Conservation (phyloP, 2,329 filamentous ascomycete genomes). For the Aspergillus eucalypticola region DNA sequence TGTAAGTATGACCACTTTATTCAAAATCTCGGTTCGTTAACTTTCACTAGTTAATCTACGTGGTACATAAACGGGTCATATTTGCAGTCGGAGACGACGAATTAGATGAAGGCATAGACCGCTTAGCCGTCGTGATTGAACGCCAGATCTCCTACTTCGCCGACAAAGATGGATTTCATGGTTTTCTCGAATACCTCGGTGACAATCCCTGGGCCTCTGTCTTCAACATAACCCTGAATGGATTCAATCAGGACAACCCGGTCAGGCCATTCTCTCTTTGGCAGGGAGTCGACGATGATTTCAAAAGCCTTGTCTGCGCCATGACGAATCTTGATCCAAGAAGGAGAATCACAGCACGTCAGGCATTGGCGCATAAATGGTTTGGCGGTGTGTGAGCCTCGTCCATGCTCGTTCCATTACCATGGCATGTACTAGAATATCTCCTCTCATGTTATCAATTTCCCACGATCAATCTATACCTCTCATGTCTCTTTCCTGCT, state of each 20-base stretch:
- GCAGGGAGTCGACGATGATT: constrained; percentile 38
- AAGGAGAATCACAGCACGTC: constrained; percentile 33
- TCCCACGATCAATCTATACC: too few relatives aligned
- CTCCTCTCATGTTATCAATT: too few relatives aligned
- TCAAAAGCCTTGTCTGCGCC: constrained; percentile 30
- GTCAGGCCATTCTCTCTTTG: constrained; percentile 46
- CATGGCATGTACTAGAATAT: too few relatives aligned
- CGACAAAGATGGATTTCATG: constrained; percentile 44
- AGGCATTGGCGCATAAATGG: constrained; percentile 37
- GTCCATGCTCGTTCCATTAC: too few relatives aligned
- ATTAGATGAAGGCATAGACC: constrained; percentile 35
- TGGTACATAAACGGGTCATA: constrained; percentile 45
- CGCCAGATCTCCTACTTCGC: constrained; percentile 53
- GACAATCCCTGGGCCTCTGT: constrained; percentile 43
- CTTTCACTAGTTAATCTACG: constrained; percentile 46
- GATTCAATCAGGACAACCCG: constrained; percentile 46
- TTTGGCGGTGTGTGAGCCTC: constrained; percentile 14
- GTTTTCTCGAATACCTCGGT: constrained; percentile 46
- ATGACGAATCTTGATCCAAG: constrained; percentile 38
- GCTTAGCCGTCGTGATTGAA: constrained; percentile 45
- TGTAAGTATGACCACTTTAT: constrained; percentile 14
- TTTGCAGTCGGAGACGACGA: constrained; percentile 42
- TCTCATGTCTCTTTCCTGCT: too few relatives aligned
- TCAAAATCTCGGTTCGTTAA: too few relatives aligned
- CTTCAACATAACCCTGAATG: constrained; percentile 40